Conservation (phyloP, 345 rosid species). For the Rhizophora mangle region DNA sequence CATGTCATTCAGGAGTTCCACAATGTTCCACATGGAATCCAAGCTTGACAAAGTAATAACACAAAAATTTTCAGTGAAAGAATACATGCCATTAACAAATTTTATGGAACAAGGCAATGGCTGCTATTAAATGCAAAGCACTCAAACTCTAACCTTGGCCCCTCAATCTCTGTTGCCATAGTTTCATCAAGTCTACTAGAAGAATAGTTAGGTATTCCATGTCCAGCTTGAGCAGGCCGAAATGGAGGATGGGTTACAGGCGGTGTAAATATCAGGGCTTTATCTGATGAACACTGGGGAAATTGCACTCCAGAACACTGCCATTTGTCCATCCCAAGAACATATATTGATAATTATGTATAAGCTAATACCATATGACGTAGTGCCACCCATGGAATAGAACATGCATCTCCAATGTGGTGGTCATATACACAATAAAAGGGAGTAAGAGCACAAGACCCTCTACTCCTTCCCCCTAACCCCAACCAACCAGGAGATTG, state of each 20-base stretch:
- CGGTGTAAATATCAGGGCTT: conserved; percentile 84
- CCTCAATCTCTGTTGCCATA: conserved; percentile 77
- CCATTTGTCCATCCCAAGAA: conserved; percentile 13
- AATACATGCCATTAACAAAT: neutral
- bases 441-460: too few relatives aligned
- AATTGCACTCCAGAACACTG: conserved; percentile 86
- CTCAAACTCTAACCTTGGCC: conserved; percentile 52
- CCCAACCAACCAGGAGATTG: too few relatives aligned
- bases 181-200: conserved; percentile 94
- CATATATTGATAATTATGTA: neutral
- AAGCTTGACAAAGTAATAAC: conserved; percentile 63
- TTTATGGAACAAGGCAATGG: neutral
- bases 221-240: conserved; percentile 60
- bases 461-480: too few relatives aligned
- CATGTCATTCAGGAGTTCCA: conserved; percentile 90
- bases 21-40: conserved; percentile 71
- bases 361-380: neutral
- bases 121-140: neutral
- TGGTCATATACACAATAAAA: too few relatives aligned
- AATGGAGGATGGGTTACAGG: conserved; percentile 59
- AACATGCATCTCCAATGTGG: neutral
- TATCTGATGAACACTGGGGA: conserved; percentile 67
- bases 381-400: neutral
- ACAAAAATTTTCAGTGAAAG: conserved; percentile 15
- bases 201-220: conserved; percentile 86